A percentile compares a stretch with the other conserved stretches of the same genome.
Conservation (phyloP, 2,329 filamentous ascomycete species). For the Thelonectria discophora region DNA sequence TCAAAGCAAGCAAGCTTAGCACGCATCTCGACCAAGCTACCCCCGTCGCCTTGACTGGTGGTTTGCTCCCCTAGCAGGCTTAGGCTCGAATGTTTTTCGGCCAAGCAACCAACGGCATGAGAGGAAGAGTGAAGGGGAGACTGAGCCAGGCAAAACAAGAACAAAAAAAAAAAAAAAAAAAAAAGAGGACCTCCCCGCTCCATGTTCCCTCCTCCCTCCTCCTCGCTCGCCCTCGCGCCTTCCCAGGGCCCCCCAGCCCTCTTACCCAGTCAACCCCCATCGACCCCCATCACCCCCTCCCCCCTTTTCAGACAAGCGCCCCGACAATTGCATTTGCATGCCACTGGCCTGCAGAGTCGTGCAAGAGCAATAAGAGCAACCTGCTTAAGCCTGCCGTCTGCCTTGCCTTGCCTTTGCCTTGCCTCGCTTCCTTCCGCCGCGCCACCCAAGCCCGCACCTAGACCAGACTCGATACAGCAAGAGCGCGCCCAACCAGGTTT, state of each 20-base stretch:
- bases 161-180: conserved; percentile 15
- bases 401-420: conserved; percentile 39
- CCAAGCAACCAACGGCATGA: not conserved
- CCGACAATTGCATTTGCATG: conserved; percentile 43
- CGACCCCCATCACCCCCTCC: conserved; percentile 26
- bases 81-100: not conserved
- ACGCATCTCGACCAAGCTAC: conserved; percentile 14
- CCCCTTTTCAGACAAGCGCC: conserved; percentile 41
- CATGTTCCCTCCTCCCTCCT: conserved; percentile 31
- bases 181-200: conserved; percentile 31
- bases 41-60: not conserved
- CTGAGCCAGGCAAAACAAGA: not conserved
- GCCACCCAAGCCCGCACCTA: conserved; percentile 43
- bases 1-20: conserved; percentile 20
- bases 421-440: conserved; percentile 54
- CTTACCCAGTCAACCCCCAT: conserved; percentile 31
- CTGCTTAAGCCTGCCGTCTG: conserved; percentile 36
- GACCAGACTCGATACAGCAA: conserved; percentile 52
- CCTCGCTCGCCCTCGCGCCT: conserved; percentile 29
- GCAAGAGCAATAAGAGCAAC: conserved; percentile 36
- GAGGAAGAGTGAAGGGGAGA: not conserved
- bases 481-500: conserved; percentile 62
- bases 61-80: conserved; percentile 8
- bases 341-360: conserved; percentile 28
- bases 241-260: not conserved